These are phyloP conservation scores for Trypanosoma avium DNA, from an alignment of 208 protist genomes.

Conservation along the genomic window DNA sequence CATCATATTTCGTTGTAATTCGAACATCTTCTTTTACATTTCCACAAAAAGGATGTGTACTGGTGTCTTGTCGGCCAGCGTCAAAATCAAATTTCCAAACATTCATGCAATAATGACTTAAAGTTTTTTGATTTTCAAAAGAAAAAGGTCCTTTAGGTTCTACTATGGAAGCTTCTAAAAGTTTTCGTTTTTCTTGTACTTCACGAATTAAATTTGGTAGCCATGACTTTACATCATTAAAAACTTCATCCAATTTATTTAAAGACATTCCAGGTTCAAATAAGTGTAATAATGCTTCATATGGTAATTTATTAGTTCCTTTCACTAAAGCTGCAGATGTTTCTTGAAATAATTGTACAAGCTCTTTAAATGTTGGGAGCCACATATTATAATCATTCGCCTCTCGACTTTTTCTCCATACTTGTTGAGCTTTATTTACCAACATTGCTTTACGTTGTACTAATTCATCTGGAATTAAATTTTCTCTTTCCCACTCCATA, in stretches of 20 bases:
- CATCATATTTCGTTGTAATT: conserved; percentile 83
- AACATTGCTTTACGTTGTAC: conserved; percentile 44
- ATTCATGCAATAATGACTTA: conserved; percentile 55
- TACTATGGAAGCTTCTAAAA: conserved; percentile 21
- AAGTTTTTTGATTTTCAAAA: conserved; percentile 49
- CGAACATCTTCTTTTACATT: conserved; percentile 80
- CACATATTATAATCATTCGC: conserved; percentile 73
- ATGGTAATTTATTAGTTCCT: conserved; percentile 43
- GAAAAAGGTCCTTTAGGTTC: conserved; percentile 46
- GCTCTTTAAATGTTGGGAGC: conserved; percentile 68
- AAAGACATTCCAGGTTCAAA: conserved; percentile 84
- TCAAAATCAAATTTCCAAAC: conserved; percentile 84
- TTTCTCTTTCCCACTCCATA: conserved; percentile 38
- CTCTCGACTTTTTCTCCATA: conserved; percentile 67
- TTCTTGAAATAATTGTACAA: conserved; percentile 69
- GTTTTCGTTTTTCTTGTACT: conserved; percentile 63
- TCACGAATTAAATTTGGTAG: conserved; percentile 73
- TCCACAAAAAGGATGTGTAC: conserved; percentile 88
- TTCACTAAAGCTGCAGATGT: conserved; percentile 54
- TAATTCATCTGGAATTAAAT: conserved; percentile 52
- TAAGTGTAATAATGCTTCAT: conserved; percentile 78
- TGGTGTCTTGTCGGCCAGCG: conserved; percentile 78
- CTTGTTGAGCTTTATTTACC: conserved; percentile 47
- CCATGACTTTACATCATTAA: conserved; percentile 73
- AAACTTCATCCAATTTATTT: conserved; percentile 60